phyloP scores from a whole-genome alignment of 805 yeast species.

The Scheffersomyces coipomensis region DNA sequence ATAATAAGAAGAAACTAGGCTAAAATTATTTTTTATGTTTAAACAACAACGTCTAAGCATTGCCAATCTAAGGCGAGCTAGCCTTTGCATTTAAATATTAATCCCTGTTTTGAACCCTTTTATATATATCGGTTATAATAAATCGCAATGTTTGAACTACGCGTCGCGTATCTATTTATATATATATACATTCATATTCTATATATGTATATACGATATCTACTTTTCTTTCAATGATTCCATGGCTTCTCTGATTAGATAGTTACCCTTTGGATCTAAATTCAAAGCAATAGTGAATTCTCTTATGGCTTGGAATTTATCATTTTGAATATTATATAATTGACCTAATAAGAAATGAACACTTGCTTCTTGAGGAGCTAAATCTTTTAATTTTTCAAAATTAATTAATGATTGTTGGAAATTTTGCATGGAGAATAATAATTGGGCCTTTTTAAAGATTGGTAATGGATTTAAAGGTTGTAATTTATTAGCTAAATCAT shows the following conservation, averaged over 20 bases:
- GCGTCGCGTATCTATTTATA: too few relatives aligned
- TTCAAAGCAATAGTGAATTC: conserved; percentile 88
- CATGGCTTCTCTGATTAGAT: conserved; percentile 79
- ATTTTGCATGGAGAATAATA: conserved; percentile 67
- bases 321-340: conserved; percentile 71
- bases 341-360: conserved; percentile 90
- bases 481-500: conserved; percentile 75
- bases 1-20: too few relatives aligned
- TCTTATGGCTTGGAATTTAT: conserved; percentile 73
- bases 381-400: conserved; percentile 66
- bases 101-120: too few relatives aligned
- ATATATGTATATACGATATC: background rate
- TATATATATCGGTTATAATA: too few relatives aligned
- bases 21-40: too few relatives aligned
- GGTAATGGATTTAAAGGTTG: conserved; percentile 88
- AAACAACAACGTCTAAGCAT: too few relatives aligned
- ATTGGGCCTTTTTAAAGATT: conserved; percentile 83
- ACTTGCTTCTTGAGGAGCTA: conserved; percentile 93
- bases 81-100: too few relatives aligned
- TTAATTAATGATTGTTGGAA: conserved; percentile 71
- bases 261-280: conserved; percentile 90
- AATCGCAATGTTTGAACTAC: too few relatives aligned
- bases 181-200: background rate
- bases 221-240: conserved; percentile 44
- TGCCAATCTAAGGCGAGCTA: too few relatives aligned